These are phyloP conservation scores for Loxodes magnus DNA, from an alignment of 73 alveolate species.

Conservation along the genomic window DNA sequence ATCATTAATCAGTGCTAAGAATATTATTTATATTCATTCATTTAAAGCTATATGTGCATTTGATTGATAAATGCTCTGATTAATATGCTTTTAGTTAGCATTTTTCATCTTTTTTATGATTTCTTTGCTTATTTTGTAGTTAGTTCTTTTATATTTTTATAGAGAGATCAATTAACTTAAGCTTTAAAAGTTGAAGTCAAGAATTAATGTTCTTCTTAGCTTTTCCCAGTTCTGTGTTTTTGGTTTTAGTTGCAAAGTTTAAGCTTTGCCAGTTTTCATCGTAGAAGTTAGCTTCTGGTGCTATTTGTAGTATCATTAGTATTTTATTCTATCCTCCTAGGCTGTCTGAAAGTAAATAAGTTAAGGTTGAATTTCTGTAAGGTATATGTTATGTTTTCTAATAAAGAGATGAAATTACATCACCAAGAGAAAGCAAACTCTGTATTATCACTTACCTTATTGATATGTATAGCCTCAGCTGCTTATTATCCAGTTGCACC, in stretches of 20 bases:
- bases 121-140: too few relatives aligned
- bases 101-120: too few relatives aligned
- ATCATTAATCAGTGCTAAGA: too few relatives aligned
- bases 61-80: too few relatives aligned
- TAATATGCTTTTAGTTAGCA: too few relatives aligned
- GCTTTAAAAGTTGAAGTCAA: too few relatives aligned
- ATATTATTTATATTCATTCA: too few relatives aligned
- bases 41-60: too few relatives aligned
- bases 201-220: constrained; percentile 1
- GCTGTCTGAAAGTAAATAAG: constrained; percentile 75
- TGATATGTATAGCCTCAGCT: constrained; percentile 45
- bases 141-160: too few relatives aligned
- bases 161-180: too few relatives aligned
- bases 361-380: constrained; percentile 51
- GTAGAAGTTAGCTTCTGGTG: constrained; percentile 45
- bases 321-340: constrained; percentile 82
- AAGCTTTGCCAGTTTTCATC: constrained; percentile 63
- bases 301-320: constrained; percentile 57
- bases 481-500: constrained; percentile 45
- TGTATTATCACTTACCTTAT: too few relatives aligned
- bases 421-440: constrained; percentile 30
- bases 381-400: constrained; percentile 39
- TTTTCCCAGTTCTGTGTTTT: neutral
- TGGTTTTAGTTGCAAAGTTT: constrained; percentile 52
- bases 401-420: constrained; percentile 24